Base-by-base conservation (phyloP, 768 basidiomycete genomes). In the Chiua virens region DNA sequence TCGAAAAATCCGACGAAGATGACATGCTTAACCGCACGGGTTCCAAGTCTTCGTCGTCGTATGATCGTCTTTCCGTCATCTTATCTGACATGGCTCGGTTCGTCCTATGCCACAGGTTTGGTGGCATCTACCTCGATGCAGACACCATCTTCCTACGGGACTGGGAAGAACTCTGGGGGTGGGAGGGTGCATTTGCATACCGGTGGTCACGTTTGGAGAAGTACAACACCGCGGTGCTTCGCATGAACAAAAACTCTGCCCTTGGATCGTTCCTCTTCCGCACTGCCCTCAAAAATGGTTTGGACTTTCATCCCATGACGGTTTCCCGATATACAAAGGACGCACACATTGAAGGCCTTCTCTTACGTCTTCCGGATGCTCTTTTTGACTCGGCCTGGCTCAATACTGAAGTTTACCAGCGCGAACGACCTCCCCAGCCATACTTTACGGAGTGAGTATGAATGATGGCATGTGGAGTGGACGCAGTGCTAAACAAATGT, bases 161-260 rank as follows among this genome's bases (percentile, higher is more conserved):
- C 64, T 99, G 97, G 97, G 95, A 97, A 66, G 96, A 98, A 59
- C 75, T 99, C 6, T 98, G 92, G 92, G 92, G 92, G 25, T 97
- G 91, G 87, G 84, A 87, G 60, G 95, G 95, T 35, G 93, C 94
- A 17, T 99, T 97, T 61, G 95, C 96, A 8, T 98, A 98, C 68
- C 80, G 96, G 3, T 99, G 96, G 96, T 92, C 89, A 20, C 85
- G 92, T 42, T 74, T 95, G 55, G 83, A 89, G 62, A 90, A 87
- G 66, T 98, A 98, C 70, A 98, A 98, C 75, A 98, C 96, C 13
- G 95, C 97, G 3, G 92, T 98, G 11, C 78, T 99, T 53, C 91
- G 87, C 65, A 76, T 99, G 75, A 93, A 96, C 80, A 94, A 91
- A 68, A 82, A 83, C 18, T 94, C 91, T 5, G 95, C 96, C 8